Base-by-base conservation (phyloP, 352 stramenopile genomes). In the Globisporangium viniferum region DNA sequence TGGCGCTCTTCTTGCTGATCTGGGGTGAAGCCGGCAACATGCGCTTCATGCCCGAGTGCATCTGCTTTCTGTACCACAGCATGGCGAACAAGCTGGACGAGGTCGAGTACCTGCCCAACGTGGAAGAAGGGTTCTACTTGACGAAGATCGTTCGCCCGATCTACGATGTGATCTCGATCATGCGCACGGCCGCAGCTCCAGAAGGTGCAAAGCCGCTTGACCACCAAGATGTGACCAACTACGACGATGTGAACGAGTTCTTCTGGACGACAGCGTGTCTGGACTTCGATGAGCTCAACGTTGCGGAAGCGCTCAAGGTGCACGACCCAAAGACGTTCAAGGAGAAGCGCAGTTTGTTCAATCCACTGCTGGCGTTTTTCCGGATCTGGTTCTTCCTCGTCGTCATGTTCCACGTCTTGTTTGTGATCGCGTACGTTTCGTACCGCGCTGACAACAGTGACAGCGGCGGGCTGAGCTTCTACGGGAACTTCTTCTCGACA, bases 221-320 rank as follows among this genome's bases (percentile, higher is more conserved):
- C 66, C 88, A 96, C 70, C 68, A 94, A 66, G 80, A 96, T 29
- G 82, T 91, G 15, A 92, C 76, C 49, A 96, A 96, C 70, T 96
- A 96, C 63, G 89, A 96, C 69, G 89, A 96, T 46, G 72, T 96
- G 22, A 96, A 96, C 73, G 89, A 96, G 73, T 96, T 93, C 72
- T 96, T 96, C 63, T 96, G 89, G 89, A 88, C 70, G 1, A 12
- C 51, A 0, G 59, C 71, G 31, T 96, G 89, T 67, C 80, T 95
- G 2, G 73, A 88, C 9, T 88, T 85, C 55, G 80, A 93, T 55
- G 84, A 91, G 59, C 72, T 80, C 53, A 89, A 84, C 57, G 81
- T 96, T 22, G 84, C 86, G 0, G 67, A 83, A n/a, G 76, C 80
- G 62, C 63, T 94, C 41, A 71, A 75, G 24, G 75, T 88, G 35